phyloP scores from a whole-genome alignment of 768 basidiomycete genomes.

The Lentinula sp. region DNA sequence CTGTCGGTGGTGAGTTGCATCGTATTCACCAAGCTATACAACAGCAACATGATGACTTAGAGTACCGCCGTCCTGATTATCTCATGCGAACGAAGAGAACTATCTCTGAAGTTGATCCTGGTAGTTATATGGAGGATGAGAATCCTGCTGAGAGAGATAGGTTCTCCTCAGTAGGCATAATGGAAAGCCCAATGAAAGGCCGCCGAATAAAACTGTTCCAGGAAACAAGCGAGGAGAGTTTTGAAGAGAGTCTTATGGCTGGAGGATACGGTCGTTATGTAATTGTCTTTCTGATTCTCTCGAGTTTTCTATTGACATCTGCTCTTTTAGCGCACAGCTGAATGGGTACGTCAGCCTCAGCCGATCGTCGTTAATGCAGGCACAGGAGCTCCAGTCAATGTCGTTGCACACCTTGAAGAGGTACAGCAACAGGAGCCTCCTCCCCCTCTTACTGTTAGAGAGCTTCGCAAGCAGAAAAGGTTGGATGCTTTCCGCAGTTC shows the following conservation, averaged over 20 bases:
- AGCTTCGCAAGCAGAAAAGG: conserved; percentile 60
- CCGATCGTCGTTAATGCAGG: conserved; percentile 34
- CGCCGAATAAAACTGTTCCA: conserved; percentile 71
- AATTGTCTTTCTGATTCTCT: conserved; percentile 9
- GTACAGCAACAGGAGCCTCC: conserved; percentile 21
- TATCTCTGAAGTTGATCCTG: conserved; percentile 33
- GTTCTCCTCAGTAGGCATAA: conserved; percentile 43
- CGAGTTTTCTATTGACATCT: conserved; percentile 8
- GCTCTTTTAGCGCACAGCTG: conserved; percentile 42
- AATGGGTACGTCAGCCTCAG: conserved; percentile 56
- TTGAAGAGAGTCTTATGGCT: conserved; percentile 79
- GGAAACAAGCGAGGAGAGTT: conserved; percentile 78
- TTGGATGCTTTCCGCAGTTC: conserved; percentile 58
- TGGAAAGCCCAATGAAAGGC: conserved; percentile 67
- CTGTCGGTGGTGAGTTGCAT: conserved; percentile 49
- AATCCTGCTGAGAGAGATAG: conserved; percentile 22
- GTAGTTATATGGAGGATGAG: conserved; percentile 26
- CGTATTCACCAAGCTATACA: conserved; percentile 50
- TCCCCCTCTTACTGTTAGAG: conserved; percentile 45
- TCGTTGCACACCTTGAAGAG: conserved; percentile 34
- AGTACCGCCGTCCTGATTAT: conserved; percentile 67
- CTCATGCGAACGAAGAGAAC: conserved; percentile 53
- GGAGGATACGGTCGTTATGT: conserved; percentile 78
- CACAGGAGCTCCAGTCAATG: conserved; percentile 34
- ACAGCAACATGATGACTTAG: conserved; percentile 48